Base-by-base conservation (phyloP, 2,329 filamentous ascomycete species). In the Phaeosphaeriaceae sp. region DNA sequence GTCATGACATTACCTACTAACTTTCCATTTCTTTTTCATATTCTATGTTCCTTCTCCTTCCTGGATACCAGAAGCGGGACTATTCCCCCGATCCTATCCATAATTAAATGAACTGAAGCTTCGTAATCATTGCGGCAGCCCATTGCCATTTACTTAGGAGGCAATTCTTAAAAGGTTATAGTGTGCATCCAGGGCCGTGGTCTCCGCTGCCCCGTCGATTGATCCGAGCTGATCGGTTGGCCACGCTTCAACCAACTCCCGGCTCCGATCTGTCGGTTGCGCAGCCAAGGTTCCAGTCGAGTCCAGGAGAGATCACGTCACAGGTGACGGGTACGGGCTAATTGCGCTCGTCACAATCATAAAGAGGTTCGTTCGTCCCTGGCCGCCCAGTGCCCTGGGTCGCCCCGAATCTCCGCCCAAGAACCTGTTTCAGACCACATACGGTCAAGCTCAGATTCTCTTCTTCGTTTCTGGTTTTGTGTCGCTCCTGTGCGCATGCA, bases 261-360 rank as follows among this genome's bases (percentile, higher is more conserved):
- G 58, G 60, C 34, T 61, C 68, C 68, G 61, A 42, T 17, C 63
- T 61, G 64, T 67, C 68, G 68, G 68, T 54, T 57, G 50, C 52
- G 41, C 37, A 21, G 52, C 51, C 54, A 52, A 58, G 52, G 15
- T 20, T 33, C 23, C 43, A 46, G 38, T 36, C 28, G 46, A 46
- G 38, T 51, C 29, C 46, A 50, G 41, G 40, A 42, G 44, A 50
- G 33, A 48, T 59, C 53, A 61, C 57, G 53, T 64, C 57, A 61
- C 51, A 46, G 42, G 53, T 42, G 23, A 41, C 23, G 42, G 46
- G 48, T 45, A 38, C 23, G 43, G 46, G 48, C 48, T 56, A 50
- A 60, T 61, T 44, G 43, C 55, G 45, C 47, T 52, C 46, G 33
- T 39, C 23, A 48, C 52, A 51, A 47, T 52, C 52, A 46, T 53